A percentile compares a stretch with the other conserved stretches of the same genome.
phyloP scores from a whole-genome alignment of 1,284 basidiomycete species.

The Ganoderma boninense region DNA sequence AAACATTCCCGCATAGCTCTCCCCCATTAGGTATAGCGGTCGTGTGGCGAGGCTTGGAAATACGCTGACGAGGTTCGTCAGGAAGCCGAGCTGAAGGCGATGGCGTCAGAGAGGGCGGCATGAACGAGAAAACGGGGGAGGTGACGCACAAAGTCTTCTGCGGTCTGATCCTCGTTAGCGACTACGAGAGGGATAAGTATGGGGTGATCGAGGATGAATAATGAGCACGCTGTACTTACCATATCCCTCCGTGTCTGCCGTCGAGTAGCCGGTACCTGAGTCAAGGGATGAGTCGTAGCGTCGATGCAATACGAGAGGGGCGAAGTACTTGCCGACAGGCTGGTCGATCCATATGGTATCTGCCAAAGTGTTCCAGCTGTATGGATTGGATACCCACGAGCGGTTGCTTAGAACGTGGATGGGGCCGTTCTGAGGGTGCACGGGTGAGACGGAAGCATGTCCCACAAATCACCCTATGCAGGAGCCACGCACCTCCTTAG shows the following conservation, averaged over 20 bases:
- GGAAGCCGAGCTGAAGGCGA: slow-evolving; percentile 33
- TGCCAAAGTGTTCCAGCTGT: slow-evolving; percentile 66
- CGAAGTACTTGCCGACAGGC: slow-evolving; percentile 51
- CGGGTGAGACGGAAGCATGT: no score
- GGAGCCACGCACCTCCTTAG: neutral
- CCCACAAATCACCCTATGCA: slow-evolving; percentile 57
- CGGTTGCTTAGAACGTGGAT: slow-evolving; percentile 62
- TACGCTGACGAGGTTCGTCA: slow-evolving; percentile 38
- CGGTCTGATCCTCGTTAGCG: slow-evolving; percentile 71
- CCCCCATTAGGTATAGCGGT: slow-evolving; percentile 41
- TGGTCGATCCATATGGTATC: slow-evolving; percentile 80
- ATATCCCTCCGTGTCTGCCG: slow-evolving; percentile 57
- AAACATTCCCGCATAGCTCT: slow-evolving; percentile 43
- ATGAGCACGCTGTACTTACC: slow-evolving; percentile 8
- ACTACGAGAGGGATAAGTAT: slow-evolving; percentile 45
- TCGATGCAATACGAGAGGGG: slow-evolving; percentile 4
- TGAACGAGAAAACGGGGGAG: neutral
- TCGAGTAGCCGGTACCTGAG: slow-evolving; percentile 70
- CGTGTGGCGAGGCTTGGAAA: slow-evolving; percentile 40
- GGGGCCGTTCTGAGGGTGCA: slow-evolving; percentile 67
- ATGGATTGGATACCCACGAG: slow-evolving; percentile 57
- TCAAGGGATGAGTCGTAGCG: slow-evolving; percentile 1
- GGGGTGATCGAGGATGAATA: neutral
- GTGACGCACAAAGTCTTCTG: slow-evolving; percentile 67
- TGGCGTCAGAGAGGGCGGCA: neutral